phyloP scores from a whole-genome alignment of 352 stramenopile species.

The Phytophthora constricta region DNA sequence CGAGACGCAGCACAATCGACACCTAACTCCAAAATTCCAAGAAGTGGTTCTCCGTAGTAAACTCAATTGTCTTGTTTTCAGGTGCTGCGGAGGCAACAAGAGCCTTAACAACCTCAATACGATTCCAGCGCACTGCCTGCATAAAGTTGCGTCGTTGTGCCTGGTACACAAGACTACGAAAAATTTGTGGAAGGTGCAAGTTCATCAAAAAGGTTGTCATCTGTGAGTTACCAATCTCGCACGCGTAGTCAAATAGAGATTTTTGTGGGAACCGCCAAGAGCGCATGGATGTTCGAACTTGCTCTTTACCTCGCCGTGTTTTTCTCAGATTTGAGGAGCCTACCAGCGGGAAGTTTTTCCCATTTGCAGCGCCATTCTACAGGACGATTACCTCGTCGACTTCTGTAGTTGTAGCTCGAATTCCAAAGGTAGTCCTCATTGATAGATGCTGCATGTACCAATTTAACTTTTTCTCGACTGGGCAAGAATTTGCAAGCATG shows the following conservation, averaged over 20 bases:
- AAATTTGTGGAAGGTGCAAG: constrained; percentile 37
- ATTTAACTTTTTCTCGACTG: constrained; percentile 31
- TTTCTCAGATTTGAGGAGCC: constrained; percentile 21
- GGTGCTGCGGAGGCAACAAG: constrained; percentile 35
- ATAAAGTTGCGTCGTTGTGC: constrained; percentile 64
- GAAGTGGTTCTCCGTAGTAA: constrained; percentile 45
- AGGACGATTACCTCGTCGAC: constrained; percentile 17
- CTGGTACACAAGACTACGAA: constrained; percentile 47
- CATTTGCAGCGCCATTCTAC: constrained; percentile 35
- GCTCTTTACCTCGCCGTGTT: constrained; percentile 24
- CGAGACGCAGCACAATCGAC: constrained; percentile 63
- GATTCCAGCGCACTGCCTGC: constrained; percentile 66
- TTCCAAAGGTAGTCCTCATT: constrained; percentile 42
- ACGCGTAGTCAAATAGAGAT: constrained; percentile 49
- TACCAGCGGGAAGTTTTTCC: constrained; percentile 18
- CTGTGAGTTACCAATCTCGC: constrained; percentile 38
- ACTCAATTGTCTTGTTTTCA: constrained; percentile 16
- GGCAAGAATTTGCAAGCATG: constrained; percentile 36
- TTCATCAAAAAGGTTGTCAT: constrained; percentile 40
- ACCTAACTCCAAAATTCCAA: constrained; percentile 65
- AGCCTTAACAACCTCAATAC: constrained; percentile 50
- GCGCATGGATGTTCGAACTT: constrained; percentile 39
- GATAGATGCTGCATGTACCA: constrained; percentile 34
- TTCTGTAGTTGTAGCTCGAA: constrained; percentile 52
- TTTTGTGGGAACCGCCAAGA: constrained; percentile 50